phyloP scores from a whole-genome alignment of 1,139 yeast species.

The Trichomonascaceae sp. region DNA sequence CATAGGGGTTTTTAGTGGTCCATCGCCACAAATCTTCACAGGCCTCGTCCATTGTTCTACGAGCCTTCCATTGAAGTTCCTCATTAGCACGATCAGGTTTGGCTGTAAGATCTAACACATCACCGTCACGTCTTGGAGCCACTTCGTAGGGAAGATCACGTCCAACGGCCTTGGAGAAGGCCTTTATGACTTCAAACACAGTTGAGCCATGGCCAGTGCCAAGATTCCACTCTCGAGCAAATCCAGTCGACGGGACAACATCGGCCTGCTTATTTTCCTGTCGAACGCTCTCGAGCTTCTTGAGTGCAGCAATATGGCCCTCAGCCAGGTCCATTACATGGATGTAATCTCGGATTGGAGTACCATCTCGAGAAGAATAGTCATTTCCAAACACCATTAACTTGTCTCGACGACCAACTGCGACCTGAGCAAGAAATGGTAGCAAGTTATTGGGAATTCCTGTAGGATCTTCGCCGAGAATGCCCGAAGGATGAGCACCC shows the following conservation, averaged over 20 bases:
- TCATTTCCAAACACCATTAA: conserved; percentile 62
- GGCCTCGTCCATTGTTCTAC: conserved; percentile 53
- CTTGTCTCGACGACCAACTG: conserved; percentile 64
- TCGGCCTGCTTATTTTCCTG: conserved; percentile 19
- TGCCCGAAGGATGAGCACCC: conserved; percentile 80
- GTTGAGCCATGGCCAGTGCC: conserved; percentile 80
- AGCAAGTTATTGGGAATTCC: conserved; percentile 73
- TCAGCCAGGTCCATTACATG: conserved; percentile 79
- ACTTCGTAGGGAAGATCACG: conserved; percentile 59
- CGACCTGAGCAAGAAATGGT: conserved; percentile 74
- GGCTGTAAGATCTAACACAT: conserved; percentile 71
- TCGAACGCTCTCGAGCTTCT: conserved; percentile 44
- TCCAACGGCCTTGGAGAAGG: conserved; percentile 67
- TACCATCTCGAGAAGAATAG: conserved; percentile 67
- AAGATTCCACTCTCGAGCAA: conserved; percentile 73
- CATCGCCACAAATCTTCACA: conserved; percentile 75
- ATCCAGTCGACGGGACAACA: conserved; percentile 36
- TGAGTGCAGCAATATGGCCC: conserved; percentile 71
- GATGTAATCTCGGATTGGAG: conserved; percentile 77
- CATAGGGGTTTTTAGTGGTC: conserved; percentile 65
- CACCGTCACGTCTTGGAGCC: conserved; percentile 68
- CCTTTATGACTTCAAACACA: conserved; percentile 63
- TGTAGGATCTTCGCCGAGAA: conserved; percentile 73
- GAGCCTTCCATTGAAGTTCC: conserved; percentile 64
- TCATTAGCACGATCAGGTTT: conserved; percentile 58